Base-by-base conservation (phyloP, 2,329 filamentous ascomycete genomes). In the Colletotrichum costaricense region DNA sequence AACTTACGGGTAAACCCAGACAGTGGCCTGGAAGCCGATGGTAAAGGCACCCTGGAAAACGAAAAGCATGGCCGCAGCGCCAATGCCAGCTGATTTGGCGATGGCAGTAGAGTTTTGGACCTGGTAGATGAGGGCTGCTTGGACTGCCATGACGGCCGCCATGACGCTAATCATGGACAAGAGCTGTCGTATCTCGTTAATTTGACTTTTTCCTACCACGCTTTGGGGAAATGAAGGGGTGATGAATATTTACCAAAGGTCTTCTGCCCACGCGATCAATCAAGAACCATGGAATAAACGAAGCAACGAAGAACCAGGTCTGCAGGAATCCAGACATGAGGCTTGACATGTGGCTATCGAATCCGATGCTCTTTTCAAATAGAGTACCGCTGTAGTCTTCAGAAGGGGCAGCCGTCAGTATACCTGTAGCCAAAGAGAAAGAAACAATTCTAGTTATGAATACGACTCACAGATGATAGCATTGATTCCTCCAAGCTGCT, bases 311-410 rank as follows among this genome's bases (percentile, higher is more conserved):
- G 69, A 82, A 84, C 82, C 82, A 86, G 0, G 86, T 88, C 77
- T 88, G 85, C 14, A 88, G 80, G 74, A 88, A 85, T 42, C 87
- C 87, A n/a, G 86, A 86, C 78, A 90, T 86, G 42, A 89, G 80
- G 4, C 86, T 80, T 4, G 88, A 84, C 77, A 88, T 83, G 56
- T 84, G 81, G 1, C 81, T 76, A 22, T 77, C 77, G 63, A 86
- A 83, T 0, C 82, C 81, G 3, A 89, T 80, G 22, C 84, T 86
- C 22, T 83, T 77, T 65, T 87, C 80, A 66, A 89, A 86, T 1
- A 89, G 76, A 0, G 87, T 85, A 16, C 81, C 82, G 3, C 85
- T 81, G 68, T 88, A 88, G 76, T 87, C 80, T 80, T 16, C 5
- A 49, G 8, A 2, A 49, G 19, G 4, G 7, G 4, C 8, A 22